Evolutionary conservation across 108 stramenopile genomes (phyloP).

Genomic region (Cyclotella distinguenda): DNA sequence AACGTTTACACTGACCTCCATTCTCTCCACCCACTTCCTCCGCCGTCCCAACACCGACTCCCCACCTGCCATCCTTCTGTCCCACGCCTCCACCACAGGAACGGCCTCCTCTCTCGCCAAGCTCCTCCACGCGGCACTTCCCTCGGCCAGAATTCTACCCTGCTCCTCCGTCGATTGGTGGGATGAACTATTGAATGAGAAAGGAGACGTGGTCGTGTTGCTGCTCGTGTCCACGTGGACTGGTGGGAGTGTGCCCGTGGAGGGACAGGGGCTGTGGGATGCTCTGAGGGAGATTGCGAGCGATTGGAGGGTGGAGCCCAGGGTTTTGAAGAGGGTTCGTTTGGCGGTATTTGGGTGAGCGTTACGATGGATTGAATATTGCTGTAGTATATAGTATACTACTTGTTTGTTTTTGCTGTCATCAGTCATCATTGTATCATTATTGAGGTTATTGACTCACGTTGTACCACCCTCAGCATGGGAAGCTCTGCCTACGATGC

Average conservation of each 20-base stretch:
- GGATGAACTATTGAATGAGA: conserved; percentile 85
- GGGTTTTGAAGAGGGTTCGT: neutral
- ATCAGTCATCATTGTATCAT: neutral
- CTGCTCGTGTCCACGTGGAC: conserved; percentile 79
- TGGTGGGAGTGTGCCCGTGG: conserved; percentile 66
- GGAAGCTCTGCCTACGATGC: conserved; percentile 81
- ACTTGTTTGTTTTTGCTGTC: conserved; percentile 35
- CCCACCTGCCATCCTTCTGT: too few relatives aligned
- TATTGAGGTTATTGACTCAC: neutral
- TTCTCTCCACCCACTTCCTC: too few relatives aligned
- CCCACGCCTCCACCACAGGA: too few relatives aligned
- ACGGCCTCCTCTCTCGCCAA: too few relatives aligned
- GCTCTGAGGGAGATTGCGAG: conserved; percentile 62
- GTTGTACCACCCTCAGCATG: conserved; percentile 49
- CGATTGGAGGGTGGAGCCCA: conserved; percentile 86
- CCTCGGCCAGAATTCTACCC: too few relatives aligned
- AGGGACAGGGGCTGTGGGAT: conserved; percentile 45
- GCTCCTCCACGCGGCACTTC: too few relatives aligned
- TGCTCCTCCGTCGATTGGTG: conserved; percentile 87
- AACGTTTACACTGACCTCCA: too few relatives aligned
- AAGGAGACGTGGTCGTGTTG: conserved; percentile 56
- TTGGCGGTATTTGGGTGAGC: conserved; percentile 2
- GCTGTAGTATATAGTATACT: neutral
- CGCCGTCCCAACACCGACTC: too few relatives aligned
- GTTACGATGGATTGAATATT: too few relatives aligned